Percentiles rank a stretch among this genome's conserved stretches.
phyloP scores from a whole-genome alignment of 2,329 filamentous ascomycete genomes.

The Celoporthe dispersa region DNA sequence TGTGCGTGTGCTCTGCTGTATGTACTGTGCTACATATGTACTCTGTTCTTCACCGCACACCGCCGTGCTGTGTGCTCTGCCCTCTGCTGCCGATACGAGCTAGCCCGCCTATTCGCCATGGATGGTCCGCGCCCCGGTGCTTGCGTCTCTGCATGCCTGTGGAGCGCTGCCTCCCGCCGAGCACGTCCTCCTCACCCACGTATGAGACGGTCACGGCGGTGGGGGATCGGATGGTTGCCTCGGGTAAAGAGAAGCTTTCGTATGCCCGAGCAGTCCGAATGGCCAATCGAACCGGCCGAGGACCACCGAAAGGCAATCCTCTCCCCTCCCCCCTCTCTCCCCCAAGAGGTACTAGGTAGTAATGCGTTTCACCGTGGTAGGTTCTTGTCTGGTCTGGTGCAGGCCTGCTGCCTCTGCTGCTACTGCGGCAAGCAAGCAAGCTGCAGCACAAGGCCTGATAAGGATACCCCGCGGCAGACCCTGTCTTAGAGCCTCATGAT shows the following conservation, averaged over 20 bases:
- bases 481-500: slow-evolving; percentile 8
- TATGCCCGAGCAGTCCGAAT: neutral
- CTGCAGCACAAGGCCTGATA: neutral
- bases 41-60: neutral
- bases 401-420: neutral
- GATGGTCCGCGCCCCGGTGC: neutral
- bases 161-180: neutral
- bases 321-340: neutral
- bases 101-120: neutral
- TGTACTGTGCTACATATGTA: neutral
- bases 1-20: no score
- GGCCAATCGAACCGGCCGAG: neutral
- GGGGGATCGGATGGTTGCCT: neutral
- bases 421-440: no score
- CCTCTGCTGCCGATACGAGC: neutral
- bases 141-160: slow-evolving; percentile 5
- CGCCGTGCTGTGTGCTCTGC: neutral
- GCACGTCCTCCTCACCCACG: neutral
- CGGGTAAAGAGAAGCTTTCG: neutral
- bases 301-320: neutral
- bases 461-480: neutral
- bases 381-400: neutral
- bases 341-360: neutral
- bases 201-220: neutral
- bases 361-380: neutral